These are phyloP conservation scores for Cicer judaicum DNA, from an alignment of 306 rosid species.

Conservation along the genomic window DNA sequence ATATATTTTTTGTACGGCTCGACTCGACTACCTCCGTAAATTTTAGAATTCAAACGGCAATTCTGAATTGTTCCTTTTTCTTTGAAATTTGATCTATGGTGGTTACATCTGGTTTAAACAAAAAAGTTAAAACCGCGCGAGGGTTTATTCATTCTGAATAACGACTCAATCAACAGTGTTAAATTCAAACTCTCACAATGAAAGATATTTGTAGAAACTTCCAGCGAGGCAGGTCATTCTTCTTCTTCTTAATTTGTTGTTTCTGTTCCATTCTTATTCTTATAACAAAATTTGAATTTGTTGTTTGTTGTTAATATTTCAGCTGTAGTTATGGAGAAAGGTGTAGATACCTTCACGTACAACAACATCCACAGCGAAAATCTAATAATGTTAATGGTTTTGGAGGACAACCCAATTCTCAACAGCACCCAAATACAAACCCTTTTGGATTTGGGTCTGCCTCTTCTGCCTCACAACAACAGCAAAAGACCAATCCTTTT, in stretches of 20 bases:
- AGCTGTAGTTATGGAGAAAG: conserved; percentile 81
- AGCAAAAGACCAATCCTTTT: conserved; percentile 70
- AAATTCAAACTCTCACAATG: neutral
- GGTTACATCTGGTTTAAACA: too few species aligned
- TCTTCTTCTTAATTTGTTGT: conserved; percentile 7
- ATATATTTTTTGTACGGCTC: too few species aligned
- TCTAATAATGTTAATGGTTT: conserved; percentile 47
- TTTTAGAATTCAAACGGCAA: too few species aligned
- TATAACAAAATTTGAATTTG: neutral
- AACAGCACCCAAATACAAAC: conserved; percentile 44
- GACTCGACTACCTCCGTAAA: too few species aligned
- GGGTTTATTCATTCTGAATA: too few species aligned
- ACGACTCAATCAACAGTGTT: too few species aligned
- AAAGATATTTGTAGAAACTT: conserved; percentile 39
- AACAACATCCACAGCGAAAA: conserved; percentile 57
- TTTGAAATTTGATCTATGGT: too few species aligned
- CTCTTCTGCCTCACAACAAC: conserved; percentile 51
- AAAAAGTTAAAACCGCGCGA: too few species aligned
- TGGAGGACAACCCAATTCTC: conserved; percentile 43
- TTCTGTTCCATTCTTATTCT: neutral
- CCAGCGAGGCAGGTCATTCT: conserved; percentile 51
- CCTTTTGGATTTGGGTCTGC: conserved; percentile 64
- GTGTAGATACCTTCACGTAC: conserved; percentile 65
- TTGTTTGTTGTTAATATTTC: conserved; percentile 38
- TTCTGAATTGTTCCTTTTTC: too few species aligned